Evolutionary conservation across 1,284 basidiomycete species (phyloP).

Genomic region (Calocybe gambosa): DNA sequence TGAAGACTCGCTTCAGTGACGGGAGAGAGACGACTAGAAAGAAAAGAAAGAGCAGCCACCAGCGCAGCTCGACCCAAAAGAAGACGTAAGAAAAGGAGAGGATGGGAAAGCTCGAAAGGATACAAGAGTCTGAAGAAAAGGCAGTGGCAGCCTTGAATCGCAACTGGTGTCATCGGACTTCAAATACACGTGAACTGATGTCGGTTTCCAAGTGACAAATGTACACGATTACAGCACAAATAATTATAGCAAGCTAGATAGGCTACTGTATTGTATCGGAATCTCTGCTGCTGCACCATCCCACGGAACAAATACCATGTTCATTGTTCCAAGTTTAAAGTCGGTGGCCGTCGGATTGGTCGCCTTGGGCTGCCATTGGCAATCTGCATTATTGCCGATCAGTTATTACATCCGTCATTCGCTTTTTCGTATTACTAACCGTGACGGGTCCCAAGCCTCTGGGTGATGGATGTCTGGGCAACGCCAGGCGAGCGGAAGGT

Average conservation of each 20-base stretch:
- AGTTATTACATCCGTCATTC: constrained; percentile 9
- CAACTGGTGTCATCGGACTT: constrained; percentile 18
- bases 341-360: constrained; percentile 25
- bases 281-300: background rate
- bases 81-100: constrained; percentile 24
- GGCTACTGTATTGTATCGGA: background rate
- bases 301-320: background rate
- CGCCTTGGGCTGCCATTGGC: constrained; percentile 21
- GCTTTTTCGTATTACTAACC: constrained; percentile 6
- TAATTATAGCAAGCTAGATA: background rate
- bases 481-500: constrained; percentile 6
- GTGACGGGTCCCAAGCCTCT: constrained; percentile 5
- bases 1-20: constrained; percentile 27
- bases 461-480: constrained; percentile 18
- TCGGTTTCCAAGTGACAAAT: constrained; percentile 15
- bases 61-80: constrained; percentile 49
- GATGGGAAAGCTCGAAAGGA: constrained; percentile 18
- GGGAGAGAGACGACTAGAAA: constrained; percentile 23
- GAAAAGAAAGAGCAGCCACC: constrained; percentile 31
- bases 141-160: background rate
- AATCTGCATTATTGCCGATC: constrained; percentile 11
- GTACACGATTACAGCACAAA: constrained; percentile 6
- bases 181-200: constrained; percentile 15
- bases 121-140: constrained; percentile 17
- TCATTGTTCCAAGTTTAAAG: constrained; percentile 16